Conservation (phyloP, 73 alveolate genomes). For the Tetrahymena thermophila region DNA sequence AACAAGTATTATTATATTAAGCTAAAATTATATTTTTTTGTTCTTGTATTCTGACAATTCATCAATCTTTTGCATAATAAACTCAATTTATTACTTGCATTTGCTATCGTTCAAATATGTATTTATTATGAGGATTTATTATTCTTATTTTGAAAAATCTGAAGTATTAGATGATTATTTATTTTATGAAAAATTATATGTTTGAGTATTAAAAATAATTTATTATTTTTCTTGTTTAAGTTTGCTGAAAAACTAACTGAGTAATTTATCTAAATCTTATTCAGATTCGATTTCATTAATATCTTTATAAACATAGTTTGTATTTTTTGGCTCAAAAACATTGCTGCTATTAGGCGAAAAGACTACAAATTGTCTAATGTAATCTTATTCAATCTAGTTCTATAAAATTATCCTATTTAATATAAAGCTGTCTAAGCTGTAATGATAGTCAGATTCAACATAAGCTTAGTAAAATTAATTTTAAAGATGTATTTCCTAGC, state of each 20-base stretch:
- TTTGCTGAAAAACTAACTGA: neutral
- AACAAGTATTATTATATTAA: neutral
- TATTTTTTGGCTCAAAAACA: neutral
- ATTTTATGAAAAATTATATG: too few relatives aligned
- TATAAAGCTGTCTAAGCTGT: neutral
- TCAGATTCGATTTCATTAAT: neutral
- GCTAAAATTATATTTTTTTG: neutral
- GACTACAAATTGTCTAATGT: neutral
- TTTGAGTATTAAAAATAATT: too few relatives aligned
- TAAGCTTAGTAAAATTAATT: neutral
- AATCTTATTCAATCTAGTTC: neutral
- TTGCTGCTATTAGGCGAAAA: neutral
- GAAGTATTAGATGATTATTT: too few relatives aligned
- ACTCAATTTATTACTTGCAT: neutral
- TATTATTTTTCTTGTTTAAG: too few relatives aligned
- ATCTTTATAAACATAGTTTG: neutral
- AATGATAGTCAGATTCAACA: neutral
- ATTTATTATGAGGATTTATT: neutral
- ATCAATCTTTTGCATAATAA: neutral
- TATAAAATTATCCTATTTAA: neutral
- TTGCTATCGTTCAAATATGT: neutral
- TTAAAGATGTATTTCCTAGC: neutral
- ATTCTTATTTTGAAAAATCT: neutral
- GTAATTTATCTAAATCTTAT: too few relatives aligned
- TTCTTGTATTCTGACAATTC: neutral